Conservation (phyloP, 2,329 filamentous ascomycete genomes). For the Aaosphaeria arxii region DNA sequence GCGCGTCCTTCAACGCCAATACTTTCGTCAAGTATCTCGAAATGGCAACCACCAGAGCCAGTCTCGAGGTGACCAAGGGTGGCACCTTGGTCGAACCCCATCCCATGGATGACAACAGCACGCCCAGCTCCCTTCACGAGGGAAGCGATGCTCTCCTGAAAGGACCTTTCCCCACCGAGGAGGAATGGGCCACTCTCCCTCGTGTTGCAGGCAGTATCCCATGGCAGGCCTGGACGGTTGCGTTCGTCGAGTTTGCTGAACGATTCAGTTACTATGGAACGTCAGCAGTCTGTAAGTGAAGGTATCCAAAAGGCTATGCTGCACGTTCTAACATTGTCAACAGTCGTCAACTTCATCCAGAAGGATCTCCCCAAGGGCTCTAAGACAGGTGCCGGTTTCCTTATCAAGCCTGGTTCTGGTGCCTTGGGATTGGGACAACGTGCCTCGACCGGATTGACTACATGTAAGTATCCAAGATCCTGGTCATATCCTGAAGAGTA, state of each 20-base stretch:
- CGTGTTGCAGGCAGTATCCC: slow-evolving; percentile 33
- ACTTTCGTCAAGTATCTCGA: too few relatives aligned
- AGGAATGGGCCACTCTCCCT: slow-evolving; percentile 32
- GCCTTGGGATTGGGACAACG: slow-evolving; percentile 56
- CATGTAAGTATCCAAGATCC: neutral
- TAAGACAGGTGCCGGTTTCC: neutral
- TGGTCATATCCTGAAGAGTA: too few relatives aligned
- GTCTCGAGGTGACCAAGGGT: neutral
- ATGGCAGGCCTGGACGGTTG: slow-evolving; percentile 30
- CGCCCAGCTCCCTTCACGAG: too few relatives aligned
- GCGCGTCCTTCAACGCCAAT: too few relatives aligned
- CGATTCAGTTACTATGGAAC: slow-evolving; percentile 40
- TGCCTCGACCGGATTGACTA: slow-evolving; percentile 48
- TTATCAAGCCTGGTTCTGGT: slow-evolving; percentile 39
- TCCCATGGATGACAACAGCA: neutral
- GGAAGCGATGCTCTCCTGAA: too few relatives aligned
- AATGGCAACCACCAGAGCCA: neutral
- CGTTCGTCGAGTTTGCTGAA: slow-evolving; percentile 38
- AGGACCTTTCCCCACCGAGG: slow-evolving; percentile 26
- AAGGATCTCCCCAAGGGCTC: slow-evolving; percentile 15
- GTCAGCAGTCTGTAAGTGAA: slow-evolving; percentile 24
- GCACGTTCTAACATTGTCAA: neutral
- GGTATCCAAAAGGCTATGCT: neutral
- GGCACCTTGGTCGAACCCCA: neutral
- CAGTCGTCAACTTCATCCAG: slow-evolving; percentile 35